A percentile compares a stretch with the other conserved stretches of the same genome.
These are phyloP conservation scores for Dovyalis caffra DNA, from an alignment of 345 rosid species.

Conservation along the genomic window DNA sequence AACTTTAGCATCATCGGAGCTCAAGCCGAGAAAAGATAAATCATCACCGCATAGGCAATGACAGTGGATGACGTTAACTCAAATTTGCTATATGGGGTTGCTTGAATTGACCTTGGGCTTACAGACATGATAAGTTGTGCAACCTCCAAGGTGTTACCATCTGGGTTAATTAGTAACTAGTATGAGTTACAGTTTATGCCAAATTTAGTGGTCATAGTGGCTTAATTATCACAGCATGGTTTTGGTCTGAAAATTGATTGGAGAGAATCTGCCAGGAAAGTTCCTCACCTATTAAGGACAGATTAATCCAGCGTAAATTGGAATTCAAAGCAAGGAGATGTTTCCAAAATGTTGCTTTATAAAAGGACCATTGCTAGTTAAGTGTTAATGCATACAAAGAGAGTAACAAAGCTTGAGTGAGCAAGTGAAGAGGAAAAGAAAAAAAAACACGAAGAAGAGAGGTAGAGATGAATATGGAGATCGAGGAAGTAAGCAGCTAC, in stretches of 20 bases:
- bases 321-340: conserved; percentile 11
- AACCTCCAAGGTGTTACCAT: neutral
- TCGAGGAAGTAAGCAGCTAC: conserved; percentile 30
- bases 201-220: neutral
- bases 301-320: neutral
- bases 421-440: neutral
- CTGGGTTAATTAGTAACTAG: too few relatives aligned
- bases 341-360: conserved; percentile 7
- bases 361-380: conserved; percentile 17
- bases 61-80: too few relatives aligned
- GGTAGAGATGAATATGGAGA: conserved; percentile 19
- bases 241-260: neutral
- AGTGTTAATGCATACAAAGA: neutral
- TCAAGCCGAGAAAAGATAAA: too few relatives aligned
- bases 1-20: too few relatives aligned
- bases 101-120: too few relatives aligned
- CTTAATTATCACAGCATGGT: too few relatives aligned
- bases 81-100: too few relatives aligned
- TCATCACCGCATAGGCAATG: too few relatives aligned
- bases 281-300: conserved; percentile 24
- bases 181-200: too few relatives aligned
- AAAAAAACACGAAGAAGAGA: too few relatives aligned
- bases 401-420: neutral
- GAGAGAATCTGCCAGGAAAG: conserved; percentile 40
- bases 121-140: neutral